Base-by-base conservation (phyloP, 73 alveolate genomes). In the Paramecium caudatum region DNA sequence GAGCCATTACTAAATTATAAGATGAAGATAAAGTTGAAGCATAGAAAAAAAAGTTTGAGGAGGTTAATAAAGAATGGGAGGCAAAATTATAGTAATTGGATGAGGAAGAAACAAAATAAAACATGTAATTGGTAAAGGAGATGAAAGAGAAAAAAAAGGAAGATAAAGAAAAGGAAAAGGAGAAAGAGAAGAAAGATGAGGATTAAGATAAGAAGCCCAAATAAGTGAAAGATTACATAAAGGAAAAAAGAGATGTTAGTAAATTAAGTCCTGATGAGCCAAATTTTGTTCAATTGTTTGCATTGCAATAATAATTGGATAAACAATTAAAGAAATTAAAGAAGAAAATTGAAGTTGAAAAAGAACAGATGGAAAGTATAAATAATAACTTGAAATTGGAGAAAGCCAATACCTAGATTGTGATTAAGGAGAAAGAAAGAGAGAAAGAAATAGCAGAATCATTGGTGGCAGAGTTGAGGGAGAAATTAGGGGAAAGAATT, bases 361-460 rank as follows among this genome's bases (percentile, higher is more conserved):
- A 21, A 16, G 62, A 74, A 5, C 32, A 74, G 43, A 39, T 74
- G 43, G 62, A 74, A n/a, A 41, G 88, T 74, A 21, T 16, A 8
- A 74, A 21, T 21, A 74, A 74, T 74, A 37, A 74, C 21, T 41
- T 74, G 21, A 41, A 41, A 21, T 8, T 74, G 30, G 88, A 74
- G 16, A 43, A n/a, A 21, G 68, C 21, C 3, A 45, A 19, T 16
- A 27, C 19, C 6, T 39, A 37, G 68, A 19, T 41, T 27, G 47
- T 27, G 25, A 74, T 74, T 15, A 74, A 74, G 27, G 88, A 74
- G 32, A 74, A 43, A 37, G 88, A 74, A 19, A 74, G 88, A n/a
- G 88, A 74, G 43, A 37, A 23, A 43, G 88, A 74, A 45, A 36
- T 74, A 41, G 88, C 88, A 27, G 69, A 74, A 15, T 41, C 80